Evolutionary conservation across 257 asterid species (phyloP).

Genomic region (Linderniella brevidens): DNA sequence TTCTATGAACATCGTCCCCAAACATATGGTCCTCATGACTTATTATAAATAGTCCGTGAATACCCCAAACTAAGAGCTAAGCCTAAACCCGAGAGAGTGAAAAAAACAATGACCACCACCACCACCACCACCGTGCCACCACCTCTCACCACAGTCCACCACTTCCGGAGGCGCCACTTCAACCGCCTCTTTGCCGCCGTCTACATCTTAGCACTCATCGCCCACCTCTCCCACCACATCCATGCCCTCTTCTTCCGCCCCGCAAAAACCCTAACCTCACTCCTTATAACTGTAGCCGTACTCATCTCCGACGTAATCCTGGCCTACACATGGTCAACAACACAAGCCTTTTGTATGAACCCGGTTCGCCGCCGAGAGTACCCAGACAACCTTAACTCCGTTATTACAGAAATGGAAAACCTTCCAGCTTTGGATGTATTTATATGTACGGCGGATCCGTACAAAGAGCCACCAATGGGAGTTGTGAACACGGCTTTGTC

Average conservation of each 20-base stretch:
- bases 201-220: conserved; percentile 30
- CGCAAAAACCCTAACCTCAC: conserved; percentile 13
- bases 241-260: conserved; percentile 15
- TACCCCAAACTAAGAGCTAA: no score
- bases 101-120: no score
- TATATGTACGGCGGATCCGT: conserved; percentile 63
- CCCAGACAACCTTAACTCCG: conserved; percentile 21
- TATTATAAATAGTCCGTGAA: no score
- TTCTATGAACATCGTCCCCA: no score
- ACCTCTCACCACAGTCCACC: conserved; percentile 24
- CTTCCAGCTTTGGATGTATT: conserved; percentile 44
- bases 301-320: conserved; percentile 29
- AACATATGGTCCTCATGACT: no score
- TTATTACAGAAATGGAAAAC: conserved; percentile 3
- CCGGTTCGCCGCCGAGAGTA: conserved; percentile 20
- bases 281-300: conserved; percentile 16
- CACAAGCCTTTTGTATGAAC: conserved; percentile 33
- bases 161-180: conserved; percentile 23
- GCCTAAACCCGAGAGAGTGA: no score
- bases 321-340: conserved; percentile 38
- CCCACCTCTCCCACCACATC: conserved; percentile 38
- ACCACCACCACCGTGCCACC: conserved; percentile 2
- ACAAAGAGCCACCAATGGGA: conserved; percentile 46
- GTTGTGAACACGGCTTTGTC: conserved; percentile 57
- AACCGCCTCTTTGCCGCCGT: conserved; percentile 38